Base-by-base conservation (phyloP, 1,139 yeast genomes). In the Protomyces macrosporus region DNA sequence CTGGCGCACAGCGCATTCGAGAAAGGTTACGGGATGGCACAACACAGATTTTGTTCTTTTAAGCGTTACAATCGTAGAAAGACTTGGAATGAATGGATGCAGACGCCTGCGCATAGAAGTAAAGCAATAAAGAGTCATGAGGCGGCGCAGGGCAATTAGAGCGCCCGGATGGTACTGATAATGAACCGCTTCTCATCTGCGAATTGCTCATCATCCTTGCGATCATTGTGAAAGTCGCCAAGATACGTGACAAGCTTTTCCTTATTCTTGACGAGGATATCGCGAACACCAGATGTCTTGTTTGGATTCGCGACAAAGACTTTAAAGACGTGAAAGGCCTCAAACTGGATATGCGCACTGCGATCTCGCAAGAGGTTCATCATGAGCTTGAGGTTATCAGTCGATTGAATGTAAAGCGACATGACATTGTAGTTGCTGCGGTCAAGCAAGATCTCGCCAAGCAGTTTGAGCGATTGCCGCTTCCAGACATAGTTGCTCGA, bases 251-350 rank as follows among this genome's bases (percentile, higher is more conserved):
- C 75, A 67, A 93, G 81, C 72, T 88, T 88, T 60, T 82, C 86
- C 72, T 90, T 85, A 74, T 93, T 93, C 72, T 90, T 90, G 53
- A 85, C 83, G 69, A 93, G 78, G 32, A 93, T 88, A 73, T 91
- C 97, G 66, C 82, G 77, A 2, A 93, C 85, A 9, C 87, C 84
- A 72, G 86, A 90, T 1, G 90, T 81, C 74, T 91, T 91, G 69
- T 87, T 86, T 5, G 98, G 98, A 74, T 93, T 93, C 6, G 97
- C 98, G 42, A 90, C 91, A 75, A 93, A 90, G 45, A 78, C 71
- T 75, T 93, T 93, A 77, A 93, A 93, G 45, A 93, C 87, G 70
- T 93, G 93, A 73, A 93, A 93, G 3, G 96, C 93, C 74, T 93
- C 98, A 65, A 85, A 77, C 73, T 90, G 97, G 66, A 93, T 80